These are phyloP conservation scores for Microsporum audouinii DNA, from an alignment of 2,329 filamentous ascomycete genomes.

Conservation along the genomic window DNA sequence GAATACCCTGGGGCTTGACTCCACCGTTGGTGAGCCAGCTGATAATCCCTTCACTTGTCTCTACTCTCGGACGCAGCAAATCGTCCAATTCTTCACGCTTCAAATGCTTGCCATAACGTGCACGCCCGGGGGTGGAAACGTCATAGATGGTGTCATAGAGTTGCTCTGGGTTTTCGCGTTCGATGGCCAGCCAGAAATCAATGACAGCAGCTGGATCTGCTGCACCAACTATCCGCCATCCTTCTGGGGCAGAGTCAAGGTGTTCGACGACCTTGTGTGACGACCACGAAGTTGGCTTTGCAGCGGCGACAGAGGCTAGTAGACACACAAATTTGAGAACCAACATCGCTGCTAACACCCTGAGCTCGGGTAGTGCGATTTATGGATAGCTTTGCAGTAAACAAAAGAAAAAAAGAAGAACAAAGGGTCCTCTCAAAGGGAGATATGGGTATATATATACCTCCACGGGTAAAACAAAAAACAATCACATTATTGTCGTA, in stretches of 20 bases:
- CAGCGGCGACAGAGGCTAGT: background rate
- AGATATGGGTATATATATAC: background rate
- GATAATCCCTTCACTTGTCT: slow-evolving; percentile 40
- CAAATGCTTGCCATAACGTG: slow-evolving; percentile 51
- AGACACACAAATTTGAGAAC: background rate
- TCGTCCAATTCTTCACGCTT: slow-evolving; percentile 48
- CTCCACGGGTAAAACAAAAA: background rate
- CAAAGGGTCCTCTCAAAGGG: background rate
- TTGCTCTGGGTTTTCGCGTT: slow-evolving; percentile 38
- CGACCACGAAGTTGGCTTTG: background rate
- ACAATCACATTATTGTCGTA: background rate
- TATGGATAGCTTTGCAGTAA: background rate
- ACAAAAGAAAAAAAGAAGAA: background rate
- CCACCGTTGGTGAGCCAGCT: slow-evolving; percentile 46
- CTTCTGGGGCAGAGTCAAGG: slow-evolving; percentile 21
- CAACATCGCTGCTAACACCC: background rate
- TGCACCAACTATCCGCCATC: slow-evolving; percentile 23
- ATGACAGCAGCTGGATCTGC: slow-evolving; percentile 31
- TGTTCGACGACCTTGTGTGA: slow-evolving; percentile 19
- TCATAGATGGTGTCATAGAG: slow-evolving; percentile 51
- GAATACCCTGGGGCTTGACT: slow-evolving; percentile 37
- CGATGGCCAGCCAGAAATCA: slow-evolving; percentile 40
- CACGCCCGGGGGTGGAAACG: slow-evolving; percentile 49
- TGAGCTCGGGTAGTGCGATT: background rate
- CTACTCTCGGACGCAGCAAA: slow-evolving; percentile 42